Percentiles rank a stretch among this genome's conserved stretches.
Evolutionary conservation across 1,284 basidiomycete genomes (phyloP).

Genomic region (Butyriboletus appendiculatus): DNA sequence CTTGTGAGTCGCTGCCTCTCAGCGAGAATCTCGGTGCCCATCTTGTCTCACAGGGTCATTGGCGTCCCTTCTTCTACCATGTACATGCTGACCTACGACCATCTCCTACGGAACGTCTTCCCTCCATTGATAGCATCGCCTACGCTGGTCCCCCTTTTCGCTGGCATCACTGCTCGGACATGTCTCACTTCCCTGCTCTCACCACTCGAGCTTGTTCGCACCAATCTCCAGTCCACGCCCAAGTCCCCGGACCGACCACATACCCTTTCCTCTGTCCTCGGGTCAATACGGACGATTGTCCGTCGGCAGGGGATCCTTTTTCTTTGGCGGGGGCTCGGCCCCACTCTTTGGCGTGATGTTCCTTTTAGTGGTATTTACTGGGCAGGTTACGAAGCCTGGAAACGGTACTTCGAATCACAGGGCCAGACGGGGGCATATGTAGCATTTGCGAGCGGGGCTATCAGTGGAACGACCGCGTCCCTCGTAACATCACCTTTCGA

Average conservation of each 20-base stretch:
- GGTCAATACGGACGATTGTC: constrained; percentile 63
- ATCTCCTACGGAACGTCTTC: constrained; percentile 67
- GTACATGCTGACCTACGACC: constrained; percentile 97
- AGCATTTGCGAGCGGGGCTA: constrained; percentile 82
- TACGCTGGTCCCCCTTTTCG: constrained; percentile 72
- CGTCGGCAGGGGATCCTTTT: constrained; percentile 64
- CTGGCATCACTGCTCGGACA: constrained; percentile 84
- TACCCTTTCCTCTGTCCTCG: constrained; percentile 69
- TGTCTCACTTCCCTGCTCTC: constrained; percentile 82
- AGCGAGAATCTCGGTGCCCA: constrained; percentile 17
- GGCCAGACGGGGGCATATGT: constrained; percentile 68
- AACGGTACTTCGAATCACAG: constrained; percentile 49
- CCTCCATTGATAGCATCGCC: constrained; percentile 58
- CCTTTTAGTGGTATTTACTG: constrained; percentile 96
- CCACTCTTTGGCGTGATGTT: constrained; percentile 96
- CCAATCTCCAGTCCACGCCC: constrained; percentile 90
- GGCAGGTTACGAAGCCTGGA: constrained; percentile 74
- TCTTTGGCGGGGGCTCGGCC: constrained; percentile 89
- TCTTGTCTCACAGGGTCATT: constrained; percentile 62
- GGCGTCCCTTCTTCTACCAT: constrained; percentile 91
- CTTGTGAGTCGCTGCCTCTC: constrained; percentile 55
- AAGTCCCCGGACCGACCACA: constrained; percentile 65
- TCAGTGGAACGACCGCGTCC: constrained; percentile 82
- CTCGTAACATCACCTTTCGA: constrained; percentile 95
- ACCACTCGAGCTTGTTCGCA: constrained; percentile 92